Base-by-base conservation (phyloP, 192 early-diverging fungal genomes). In the Gamsiella multidivaricata region DNA sequence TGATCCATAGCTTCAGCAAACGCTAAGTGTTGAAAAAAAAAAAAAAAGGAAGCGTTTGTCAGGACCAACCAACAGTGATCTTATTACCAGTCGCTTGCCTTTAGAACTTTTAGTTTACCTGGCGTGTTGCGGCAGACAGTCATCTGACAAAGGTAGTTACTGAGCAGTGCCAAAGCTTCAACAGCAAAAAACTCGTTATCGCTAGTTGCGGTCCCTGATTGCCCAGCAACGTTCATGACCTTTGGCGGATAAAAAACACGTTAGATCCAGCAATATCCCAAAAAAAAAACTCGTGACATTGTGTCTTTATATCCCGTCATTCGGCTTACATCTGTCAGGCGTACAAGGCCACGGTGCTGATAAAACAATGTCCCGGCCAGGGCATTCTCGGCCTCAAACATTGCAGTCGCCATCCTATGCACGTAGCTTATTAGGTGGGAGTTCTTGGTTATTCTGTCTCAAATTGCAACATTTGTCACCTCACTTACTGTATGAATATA, bases 1-100 rank as follows among this genome's bases (percentile, higher is more conserved):
- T 78, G 74, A 64, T 78, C 74, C 36, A 78, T 78, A 8, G 74
- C 74, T 20, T 68, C 61, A 0, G 65, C 74, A 28, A 69, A 69
- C 26, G 11, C 74, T 78, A 64, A 3, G 54, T 2, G 32, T n/a
- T 22, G 52, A 43, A 36, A n/a, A 18, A 26, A 29, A 42, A 14
- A 65, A 8, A 17, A 1, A 12, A 25, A 52, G 18, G 22, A n/a
- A n/a, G n/a, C n/a, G n/a, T n/a, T n/a, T n/a, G n/a, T n/a, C n/a
- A n/a, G n/a, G n/a, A n/a, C n/a, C n/a, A n/a, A 17, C 28, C 51
- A 12, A 23, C 26, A 8, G 5, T 59, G 3, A 59, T 36, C 0
- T 29, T 15, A 31, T 45, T 36, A 22, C 34, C 7, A 12, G 9
- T 39, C 5, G 10, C 6, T 37, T 39, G 33, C 15, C 1, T n/a